Base-by-base conservation (phyloP, 164 flowering plant genomes). In the Kingdonia uniflora region DNA sequence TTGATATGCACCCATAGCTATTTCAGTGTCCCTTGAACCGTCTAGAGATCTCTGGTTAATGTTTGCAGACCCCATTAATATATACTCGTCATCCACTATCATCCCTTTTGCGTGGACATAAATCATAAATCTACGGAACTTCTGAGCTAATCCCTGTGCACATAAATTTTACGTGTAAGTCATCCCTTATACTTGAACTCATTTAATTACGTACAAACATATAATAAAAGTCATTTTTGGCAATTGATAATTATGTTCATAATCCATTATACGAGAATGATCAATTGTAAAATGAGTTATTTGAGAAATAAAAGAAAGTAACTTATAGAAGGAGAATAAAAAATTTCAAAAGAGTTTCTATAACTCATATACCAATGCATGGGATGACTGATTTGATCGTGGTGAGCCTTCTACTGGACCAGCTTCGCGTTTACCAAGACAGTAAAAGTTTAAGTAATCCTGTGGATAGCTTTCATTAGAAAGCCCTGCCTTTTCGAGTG, bases 1-100 rank as follows among this genome's bases (percentile, higher is more conserved):
- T n/a, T n/a, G n/a, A n/a, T n/a, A n/a, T n/a, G 85, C 80, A 16
- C 95, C 90, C 85, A 81, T 85, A 1, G 95, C 87, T 42, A 83
- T 83, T 68, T 83, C 90, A 0, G 87, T 85, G 73, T 85, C 94
- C 60, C 89, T 75, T 57, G 89, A 76, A 62, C 94, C 89, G 44
- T 71, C 89, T 74, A 85, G 44, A 15, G 89, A 85, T 65, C 94
- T 71, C 58, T 82, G 86, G 66, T 85, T 85, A 17, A 85, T 82
- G 65, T 85, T 85, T 43, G 94, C 94, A 14, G 94, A 82, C 46
- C 94, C 88, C 57, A 85, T 50, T 14, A 82, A 51, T n/a, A 84
- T 80, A 54, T 76, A 85, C 58, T 82, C 88, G 48, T 82, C 86
- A 56, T 85, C 88, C 33, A 85, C 86, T 53, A 85, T 68, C 86